phyloP scores from a whole-genome alignment of 495 filamentous ascomycete genomes.

The Opeltia flavorubescens region DNA sequence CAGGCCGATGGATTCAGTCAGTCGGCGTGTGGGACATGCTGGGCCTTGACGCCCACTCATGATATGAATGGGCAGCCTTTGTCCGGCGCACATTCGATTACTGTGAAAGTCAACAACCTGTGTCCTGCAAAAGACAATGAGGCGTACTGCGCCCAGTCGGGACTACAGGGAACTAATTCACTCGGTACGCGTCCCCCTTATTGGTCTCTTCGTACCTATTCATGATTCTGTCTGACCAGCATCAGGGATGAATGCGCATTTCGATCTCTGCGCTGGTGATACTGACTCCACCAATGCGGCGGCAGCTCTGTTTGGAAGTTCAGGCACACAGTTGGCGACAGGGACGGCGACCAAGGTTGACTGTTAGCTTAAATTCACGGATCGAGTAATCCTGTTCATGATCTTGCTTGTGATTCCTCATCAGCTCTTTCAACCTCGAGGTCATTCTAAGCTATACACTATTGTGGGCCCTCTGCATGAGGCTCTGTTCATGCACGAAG shows the following conservation, averaged over 20 bases:
- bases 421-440: conserved; percentile 24
- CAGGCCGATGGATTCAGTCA: conserved; percentile 19
- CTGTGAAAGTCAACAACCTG: conserved; percentile 23
- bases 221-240: not conserved
- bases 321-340: conserved; percentile 16
- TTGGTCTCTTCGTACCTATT: not conserved
- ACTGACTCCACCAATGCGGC: conserved; percentile 12
- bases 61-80: not conserved
- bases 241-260: conserved; percentile 20
- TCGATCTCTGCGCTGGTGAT: conserved; percentile 25
- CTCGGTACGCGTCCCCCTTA: conserved; percentile 11
- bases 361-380: too few relatives aligned
- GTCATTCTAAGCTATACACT: conserved; percentile 22
- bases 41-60: not conserved
- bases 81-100: conserved; percentile 3
- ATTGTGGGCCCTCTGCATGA: conserved; percentile 32
- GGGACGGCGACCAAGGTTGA: conserved; percentile 18
- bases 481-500: conserved; percentile 38
- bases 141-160: conserved; percentile 18
- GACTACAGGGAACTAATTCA: conserved; percentile 16
- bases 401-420: too few relatives aligned
- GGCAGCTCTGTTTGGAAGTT: conserved; percentile 20
- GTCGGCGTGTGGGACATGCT: conserved; percentile 24
- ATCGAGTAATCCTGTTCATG: too few relatives aligned
- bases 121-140: conserved; percentile 22